Percentiles rank a stretch among this genome's conserved stretches.
Conservation (phyloP, 345 rosid genomes). For the Euclidium syriacum region DNA sequence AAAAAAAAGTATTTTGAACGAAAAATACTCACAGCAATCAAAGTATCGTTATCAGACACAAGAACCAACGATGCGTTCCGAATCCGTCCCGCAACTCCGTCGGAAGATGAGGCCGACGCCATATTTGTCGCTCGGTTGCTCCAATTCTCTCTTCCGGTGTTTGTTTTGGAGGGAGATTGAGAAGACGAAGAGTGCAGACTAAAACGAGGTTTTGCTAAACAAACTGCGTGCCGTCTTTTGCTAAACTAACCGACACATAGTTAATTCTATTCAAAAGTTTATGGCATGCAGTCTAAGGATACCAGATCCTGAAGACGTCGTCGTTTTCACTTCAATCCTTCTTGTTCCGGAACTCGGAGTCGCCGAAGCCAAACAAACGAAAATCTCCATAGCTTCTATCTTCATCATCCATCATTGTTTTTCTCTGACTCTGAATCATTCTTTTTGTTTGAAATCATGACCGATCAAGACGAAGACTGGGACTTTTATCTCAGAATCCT, state of each 20-base stretch:
- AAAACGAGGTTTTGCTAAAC: background rate
- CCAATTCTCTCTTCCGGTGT: background rate
- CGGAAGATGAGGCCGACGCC: constrained; percentile 44
- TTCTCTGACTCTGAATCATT: background rate
- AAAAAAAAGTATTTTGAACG: background rate
- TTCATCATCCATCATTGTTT: background rate
- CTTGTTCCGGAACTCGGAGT: background rate
- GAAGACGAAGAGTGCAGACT: background rate
- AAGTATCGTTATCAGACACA: constrained; percentile 45
- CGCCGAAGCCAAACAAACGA: background rate
- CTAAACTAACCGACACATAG: background rate
- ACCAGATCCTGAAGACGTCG: background rate
- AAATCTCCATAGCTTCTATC: background rate
- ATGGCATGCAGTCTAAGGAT: background rate
- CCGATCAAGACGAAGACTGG: constrained; percentile 57
- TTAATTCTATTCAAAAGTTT: background rate
- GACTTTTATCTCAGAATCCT: constrained; percentile 66
- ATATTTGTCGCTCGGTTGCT: constrained; percentile 9
- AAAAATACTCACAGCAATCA: constrained; percentile 42
- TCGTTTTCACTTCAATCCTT: background rate
- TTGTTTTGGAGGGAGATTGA: constrained; percentile 17
- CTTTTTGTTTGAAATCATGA: constrained; percentile 27
- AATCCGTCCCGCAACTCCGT: constrained; percentile 44
- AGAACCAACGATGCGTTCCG: constrained; percentile 45
- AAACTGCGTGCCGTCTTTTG: constrained; percentile 20